Evolutionary conservation across 2,329 filamentous ascomycete genomes (phyloP).

Genomic region (Achaetomium macrosporum): DNA sequence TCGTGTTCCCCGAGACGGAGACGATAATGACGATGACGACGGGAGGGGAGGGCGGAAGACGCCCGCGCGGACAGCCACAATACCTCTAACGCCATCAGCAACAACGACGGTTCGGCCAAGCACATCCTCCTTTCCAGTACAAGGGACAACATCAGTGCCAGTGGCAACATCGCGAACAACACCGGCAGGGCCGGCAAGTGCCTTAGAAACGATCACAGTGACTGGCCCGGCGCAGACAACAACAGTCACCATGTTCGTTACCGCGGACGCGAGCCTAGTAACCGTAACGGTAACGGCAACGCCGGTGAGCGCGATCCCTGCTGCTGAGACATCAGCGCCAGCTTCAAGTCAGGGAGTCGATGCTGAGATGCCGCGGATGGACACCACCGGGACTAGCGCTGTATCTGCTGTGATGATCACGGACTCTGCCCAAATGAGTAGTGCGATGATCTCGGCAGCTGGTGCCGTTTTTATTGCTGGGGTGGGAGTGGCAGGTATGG

Average conservation of each 20-base stretch:
- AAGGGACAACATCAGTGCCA: background rate
- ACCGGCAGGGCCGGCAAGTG: background rate
- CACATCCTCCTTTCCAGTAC: background rate
- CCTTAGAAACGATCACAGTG: background rate
- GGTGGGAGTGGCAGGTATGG: background rate
- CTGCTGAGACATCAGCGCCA: background rate
- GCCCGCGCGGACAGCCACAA: too few species aligned
- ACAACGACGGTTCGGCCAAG: background rate
- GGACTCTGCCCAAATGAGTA: background rate
- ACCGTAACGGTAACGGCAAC: slow-evolving; percentile 1
- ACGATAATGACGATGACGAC: background rate
- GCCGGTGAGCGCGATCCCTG: background rate
- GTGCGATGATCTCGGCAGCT: background rate
- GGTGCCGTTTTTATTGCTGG: background rate
- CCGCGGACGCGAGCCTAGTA: background rate
- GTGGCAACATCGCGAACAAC: background rate
- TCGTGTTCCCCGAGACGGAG: background rate
- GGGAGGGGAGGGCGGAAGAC: background rate
- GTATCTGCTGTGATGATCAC: background rate
- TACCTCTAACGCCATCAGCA: background rate
- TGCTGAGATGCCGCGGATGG: background rate
- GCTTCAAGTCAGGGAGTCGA: background rate
- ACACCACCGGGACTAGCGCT: background rate
- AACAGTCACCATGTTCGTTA: background rate
- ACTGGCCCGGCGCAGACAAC: background rate